Conservation (phyloP, 2,329 filamentous ascomycete species). For the Colletotrichum sansevieriae region DNA sequence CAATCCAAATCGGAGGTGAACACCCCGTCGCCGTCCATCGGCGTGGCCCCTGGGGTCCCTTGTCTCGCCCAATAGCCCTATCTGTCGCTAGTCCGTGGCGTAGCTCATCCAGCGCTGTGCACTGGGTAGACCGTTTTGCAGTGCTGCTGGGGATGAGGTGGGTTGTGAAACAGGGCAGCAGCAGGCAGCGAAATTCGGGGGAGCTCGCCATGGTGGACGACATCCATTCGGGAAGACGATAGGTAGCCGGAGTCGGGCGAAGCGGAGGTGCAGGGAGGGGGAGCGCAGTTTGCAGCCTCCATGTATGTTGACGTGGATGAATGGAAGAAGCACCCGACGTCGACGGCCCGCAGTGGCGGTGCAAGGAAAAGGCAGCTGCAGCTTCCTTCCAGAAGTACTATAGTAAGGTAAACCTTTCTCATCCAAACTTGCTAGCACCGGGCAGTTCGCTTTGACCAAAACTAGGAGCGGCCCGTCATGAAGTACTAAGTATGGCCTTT, state of each 20-base stretch:
- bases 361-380: neutral
- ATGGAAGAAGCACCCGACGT: neutral
- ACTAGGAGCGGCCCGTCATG: too few relatives aligned
- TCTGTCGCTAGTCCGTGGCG: constrained; percentile 20
- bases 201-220: constrained; percentile 5
- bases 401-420: too few relatives aligned
- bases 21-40: neutral
- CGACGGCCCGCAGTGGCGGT: constrained; percentile 1
- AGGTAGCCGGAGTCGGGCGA: constrained; percentile 10
- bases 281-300: neutral
- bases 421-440: too few relatives aligned
- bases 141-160: neutral
- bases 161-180: constrained; percentile 9
- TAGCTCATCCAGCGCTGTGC: constrained; percentile 9
- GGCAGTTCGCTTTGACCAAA: too few relatives aligned
- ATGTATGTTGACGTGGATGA: constrained; percentile 29
- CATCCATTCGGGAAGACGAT: neutral
- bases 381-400: neutral
- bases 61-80: constrained; percentile 37
- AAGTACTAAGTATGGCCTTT: too few relatives aligned
- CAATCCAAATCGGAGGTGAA: neutral
- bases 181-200: constrained; percentile 27
- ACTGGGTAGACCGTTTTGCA: neutral
- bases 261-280: constrained; percentile 7
- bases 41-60: constrained; percentile 25